These are phyloP conservation scores for Ophiocordyceps australis DNA, from an alignment of 2,329 filamentous ascomycete species.

Conservation along the genomic window DNA sequence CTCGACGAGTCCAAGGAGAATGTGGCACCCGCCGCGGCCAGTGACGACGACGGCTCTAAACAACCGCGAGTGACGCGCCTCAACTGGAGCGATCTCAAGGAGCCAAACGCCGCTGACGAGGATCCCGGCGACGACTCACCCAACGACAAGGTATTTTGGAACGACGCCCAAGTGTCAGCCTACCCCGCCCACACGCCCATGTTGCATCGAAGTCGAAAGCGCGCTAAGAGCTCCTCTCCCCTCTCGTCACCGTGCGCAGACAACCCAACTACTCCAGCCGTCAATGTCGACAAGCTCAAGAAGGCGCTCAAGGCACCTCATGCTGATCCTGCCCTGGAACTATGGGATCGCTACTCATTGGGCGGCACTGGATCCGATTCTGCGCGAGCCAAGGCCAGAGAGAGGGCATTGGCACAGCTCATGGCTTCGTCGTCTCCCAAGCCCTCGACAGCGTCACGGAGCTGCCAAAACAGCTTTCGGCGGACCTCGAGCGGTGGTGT, in stretches of 20 bases:
- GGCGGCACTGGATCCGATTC: constrained; percentile 19
- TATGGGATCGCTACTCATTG: constrained; percentile 60
- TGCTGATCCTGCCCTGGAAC: constrained; percentile 52
- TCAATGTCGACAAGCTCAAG: constrained; percentile 40
- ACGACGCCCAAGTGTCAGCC: constrained; percentile 25
- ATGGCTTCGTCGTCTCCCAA: constrained; percentile 56
- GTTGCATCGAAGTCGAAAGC: constrained; percentile 37
- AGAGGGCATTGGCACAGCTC: constrained; percentile 43
- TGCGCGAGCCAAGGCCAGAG: constrained; percentile 25
- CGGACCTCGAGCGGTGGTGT: constrained; percentile 51
- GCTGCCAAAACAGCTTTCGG: constrained; percentile 29
- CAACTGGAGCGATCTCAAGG: constrained; percentile 40
- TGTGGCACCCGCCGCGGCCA: too few species aligned
- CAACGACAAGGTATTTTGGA: constrained; percentile 43
- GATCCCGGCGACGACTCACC: constrained; percentile 33
- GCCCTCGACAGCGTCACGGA: constrained; percentile 21
- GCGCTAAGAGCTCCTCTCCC: constrained; percentile 58
- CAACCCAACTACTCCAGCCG: constrained; percentile 21
- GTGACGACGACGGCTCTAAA: constrained; percentile 12
- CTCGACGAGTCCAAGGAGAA: too few species aligned
- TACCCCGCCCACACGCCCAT: constrained; percentile 27
- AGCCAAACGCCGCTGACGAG: constrained; percentile 21
- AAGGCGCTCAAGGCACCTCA: constrained; percentile 46
- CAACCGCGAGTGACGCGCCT: constrained; percentile 33
- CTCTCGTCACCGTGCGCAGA: constrained; percentile 43